A percentile compares a stretch with the other conserved stretches of the same genome.
Conservation (phyloP, 106 monocot genomes). For the Allium cepa region DNA sequence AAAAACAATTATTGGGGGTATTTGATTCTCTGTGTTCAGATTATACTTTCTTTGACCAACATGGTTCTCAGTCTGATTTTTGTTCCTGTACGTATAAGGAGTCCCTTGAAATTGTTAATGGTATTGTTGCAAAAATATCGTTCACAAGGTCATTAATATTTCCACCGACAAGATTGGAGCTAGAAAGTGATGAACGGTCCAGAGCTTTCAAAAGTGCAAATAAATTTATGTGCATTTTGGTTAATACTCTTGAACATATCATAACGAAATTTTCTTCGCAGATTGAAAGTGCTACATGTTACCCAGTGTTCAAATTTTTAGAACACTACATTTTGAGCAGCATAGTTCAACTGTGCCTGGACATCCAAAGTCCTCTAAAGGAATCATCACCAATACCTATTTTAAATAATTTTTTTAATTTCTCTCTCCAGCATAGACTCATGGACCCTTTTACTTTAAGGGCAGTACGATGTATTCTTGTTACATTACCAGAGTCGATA, state of each 20-base stretch:
- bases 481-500: slow-evolving; percentile 33
- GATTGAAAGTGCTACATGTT: slow-evolving; percentile 1
- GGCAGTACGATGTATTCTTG: slow-evolving; percentile 56
- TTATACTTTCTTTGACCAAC: slow-evolving; percentile 18
- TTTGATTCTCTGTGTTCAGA: slow-evolving; percentile 45
- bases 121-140: slow-evolving; percentile 56
- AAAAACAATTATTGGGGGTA: slow-evolving; percentile 33
- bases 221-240: slow-evolving; percentile 49
- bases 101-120: slow-evolving; percentile 41
- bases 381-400: slow-evolving; percentile 43
- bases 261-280: slow-evolving; percentile 31
- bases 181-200: background rate
- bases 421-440: slow-evolving; percentile 73
- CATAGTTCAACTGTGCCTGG: slow-evolving; percentile 46
- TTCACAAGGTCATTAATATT: slow-evolving; percentile 62
- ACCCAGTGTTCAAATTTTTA: slow-evolving; percentile 32
- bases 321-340: slow-evolving; percentile 60
- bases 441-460: slow-evolving; percentile 65
- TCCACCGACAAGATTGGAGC: slow-evolving; percentile 13
- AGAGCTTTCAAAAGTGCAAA: slow-evolving; percentile 22
- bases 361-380: slow-evolving; percentile 19
- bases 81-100: slow-evolving; percentile 28
- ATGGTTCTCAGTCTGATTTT: slow-evolving; percentile 25
- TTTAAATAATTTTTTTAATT: slow-evolving; percentile 52
- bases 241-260: slow-evolving; percentile 41